Percentiles rank a stretch among this genome's conserved stretches.
Conservation (phyloP, 176 grass and related monocot genomes). For the Rhipidocladum racemiflorum region DNA sequence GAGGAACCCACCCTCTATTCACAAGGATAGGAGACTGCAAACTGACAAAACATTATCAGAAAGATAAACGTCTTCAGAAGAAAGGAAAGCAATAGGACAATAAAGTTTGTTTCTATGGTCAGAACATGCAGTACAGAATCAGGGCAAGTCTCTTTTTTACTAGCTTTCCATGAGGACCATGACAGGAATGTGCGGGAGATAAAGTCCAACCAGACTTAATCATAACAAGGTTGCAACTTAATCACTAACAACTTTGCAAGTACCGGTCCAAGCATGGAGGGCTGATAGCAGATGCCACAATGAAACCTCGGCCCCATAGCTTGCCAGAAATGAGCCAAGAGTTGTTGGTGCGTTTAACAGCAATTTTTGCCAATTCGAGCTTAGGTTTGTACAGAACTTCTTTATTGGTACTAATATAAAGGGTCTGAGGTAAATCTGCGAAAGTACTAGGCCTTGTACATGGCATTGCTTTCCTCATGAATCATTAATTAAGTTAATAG, state of each 20-base stretch:
- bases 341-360: neutral
- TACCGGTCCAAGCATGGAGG: slow-evolving; percentile 2
- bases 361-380: neutral
- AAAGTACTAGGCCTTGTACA: neutral
- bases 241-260: neutral
- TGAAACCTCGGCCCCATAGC: neutral
- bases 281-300: neutral
- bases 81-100: slow-evolving; percentile 9
- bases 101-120: neutral
- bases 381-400: neutral
- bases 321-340: neutral
- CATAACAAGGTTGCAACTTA: neutral
- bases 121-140: neutral
- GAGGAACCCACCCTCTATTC: slow-evolving; percentile 97
- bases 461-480: neutral
- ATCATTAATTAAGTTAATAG: neutral
- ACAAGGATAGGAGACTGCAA: slow-evolving; percentile 80
- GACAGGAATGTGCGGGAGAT: neutral
- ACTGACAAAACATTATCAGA: slow-evolving; percentile 68
- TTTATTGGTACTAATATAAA: slow-evolving; percentile 1
- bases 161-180: neutral
- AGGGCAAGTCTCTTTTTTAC: neutral
- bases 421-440: neutral
- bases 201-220: neutral
- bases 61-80: slow-evolving; percentile 10